Conservation (phyloP, 345 rosid genomes). For the Gossypium thurberi region DNA sequence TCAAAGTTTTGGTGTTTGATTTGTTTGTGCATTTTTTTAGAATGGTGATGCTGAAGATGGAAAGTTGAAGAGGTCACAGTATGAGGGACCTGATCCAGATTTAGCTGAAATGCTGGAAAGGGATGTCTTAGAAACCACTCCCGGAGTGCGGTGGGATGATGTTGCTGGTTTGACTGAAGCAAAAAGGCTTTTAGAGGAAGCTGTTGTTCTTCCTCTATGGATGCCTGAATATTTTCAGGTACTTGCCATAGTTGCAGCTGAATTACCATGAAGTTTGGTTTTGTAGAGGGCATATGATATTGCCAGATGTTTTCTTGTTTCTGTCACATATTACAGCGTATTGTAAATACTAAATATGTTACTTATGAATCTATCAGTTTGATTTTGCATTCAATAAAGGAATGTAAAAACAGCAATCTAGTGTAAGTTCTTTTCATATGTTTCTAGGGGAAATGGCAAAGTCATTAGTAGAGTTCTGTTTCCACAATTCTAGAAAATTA, state of each 20-base stretch:
- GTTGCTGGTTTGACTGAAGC: slow-evolving; percentile 99
- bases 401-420: neutral
- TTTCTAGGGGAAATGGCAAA: neutral
- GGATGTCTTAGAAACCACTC: slow-evolving; percentile 95
- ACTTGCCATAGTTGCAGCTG: slow-evolving; percentile 15
- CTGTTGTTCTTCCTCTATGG: slow-evolving; percentile 99
- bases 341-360: neutral
- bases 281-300: neutral
- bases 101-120: slow-evolving; percentile 98
- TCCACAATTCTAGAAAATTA: neutral
- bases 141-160: slow-evolving; percentile 99
- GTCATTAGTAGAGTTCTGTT: neutral
- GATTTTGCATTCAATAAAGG: slow-evolving; percentile 8
- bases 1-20: slow-evolving; percentile 9
- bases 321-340: neutral
- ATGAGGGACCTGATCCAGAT: slow-evolving; percentile 97
- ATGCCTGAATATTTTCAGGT: slow-evolving; percentile 99
- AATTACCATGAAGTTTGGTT: neutral
- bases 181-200: slow-evolving; percentile 96
- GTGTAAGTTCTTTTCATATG: neutral
- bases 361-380: neutral
- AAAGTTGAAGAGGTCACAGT: slow-evolving; percentile 67
- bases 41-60: slow-evolving; percentile 92
- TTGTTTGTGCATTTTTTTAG: slow-evolving; percentile 34
- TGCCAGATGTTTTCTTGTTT: neutral